These are phyloP conservation scores for Salicornia ramosissima DNA, from an alignment of 148 eudicot species.

Conservation along the genomic window DNA sequence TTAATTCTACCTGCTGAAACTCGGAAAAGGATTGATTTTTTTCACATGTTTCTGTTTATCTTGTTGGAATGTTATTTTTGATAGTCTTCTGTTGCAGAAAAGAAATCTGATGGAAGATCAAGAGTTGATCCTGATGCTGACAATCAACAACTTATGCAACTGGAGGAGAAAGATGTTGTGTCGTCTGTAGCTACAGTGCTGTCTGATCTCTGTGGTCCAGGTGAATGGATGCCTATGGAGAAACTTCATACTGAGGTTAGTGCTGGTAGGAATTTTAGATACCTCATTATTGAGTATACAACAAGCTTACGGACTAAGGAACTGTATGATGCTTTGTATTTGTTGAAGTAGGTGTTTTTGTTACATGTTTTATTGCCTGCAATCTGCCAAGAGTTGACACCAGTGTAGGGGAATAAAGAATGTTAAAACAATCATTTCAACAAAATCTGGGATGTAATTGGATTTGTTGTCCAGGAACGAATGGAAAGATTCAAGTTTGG, in stretches of 20 bases:
- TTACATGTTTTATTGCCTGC: neutral
- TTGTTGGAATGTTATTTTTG: neutral
- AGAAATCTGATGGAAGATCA: slow-evolving; percentile 65
- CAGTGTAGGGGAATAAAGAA: neutral
- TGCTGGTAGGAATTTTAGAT: neutral
- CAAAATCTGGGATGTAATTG: too few relatives aligned
- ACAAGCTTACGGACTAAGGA: neutral
- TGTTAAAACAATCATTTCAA: neutral
- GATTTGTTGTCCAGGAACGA: too few relatives aligned
- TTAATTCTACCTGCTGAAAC: neutral
- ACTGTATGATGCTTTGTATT: neutral
- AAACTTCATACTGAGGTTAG: slow-evolving; percentile 82
- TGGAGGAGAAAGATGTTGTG: slow-evolving; percentile 85
- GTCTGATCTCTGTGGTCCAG: slow-evolving; percentile 86
- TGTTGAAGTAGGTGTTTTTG: neutral
- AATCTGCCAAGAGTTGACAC: neutral
- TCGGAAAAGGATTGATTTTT: neutral
- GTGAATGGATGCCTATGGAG: slow-evolving; percentile 98
- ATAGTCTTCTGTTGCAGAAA: slow-evolving; percentile 38
- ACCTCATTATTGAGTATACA: neutral
- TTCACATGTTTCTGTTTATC: neutral
- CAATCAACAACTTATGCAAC: slow-evolving; percentile 63
- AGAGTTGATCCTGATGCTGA: slow-evolving; percentile 73
- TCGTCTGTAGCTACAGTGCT: slow-evolving; percentile 78
- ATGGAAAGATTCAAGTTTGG: too few relatives aligned